phyloP scores from a whole-genome alignment of 352 stramenopile genomes.

The Phytophthora meadii region DNA sequence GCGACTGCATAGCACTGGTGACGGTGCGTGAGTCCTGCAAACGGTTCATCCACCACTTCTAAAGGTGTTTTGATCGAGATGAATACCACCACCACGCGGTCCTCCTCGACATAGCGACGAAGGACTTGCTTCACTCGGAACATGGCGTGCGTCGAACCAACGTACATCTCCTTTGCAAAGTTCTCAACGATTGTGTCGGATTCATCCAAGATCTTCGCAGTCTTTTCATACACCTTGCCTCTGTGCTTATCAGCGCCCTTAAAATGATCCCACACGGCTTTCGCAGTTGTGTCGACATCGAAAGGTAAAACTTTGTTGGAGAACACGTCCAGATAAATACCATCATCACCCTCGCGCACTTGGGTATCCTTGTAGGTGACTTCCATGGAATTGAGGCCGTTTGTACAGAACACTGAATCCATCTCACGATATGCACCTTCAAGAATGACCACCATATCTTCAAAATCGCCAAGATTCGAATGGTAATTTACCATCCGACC shows the following conservation, averaged over 20 bases:
- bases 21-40: conserved; percentile 38
- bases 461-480: conserved; percentile 32
- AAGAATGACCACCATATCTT: conserved; percentile 37
- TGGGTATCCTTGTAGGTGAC: conserved; percentile 39
- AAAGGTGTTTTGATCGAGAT: conserved; percentile 42
- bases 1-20: conserved; percentile 44
- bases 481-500: conserved; percentile 37
- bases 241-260: conserved; percentile 42
- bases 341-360: conserved; percentile 36
- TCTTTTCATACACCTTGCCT: conserved; percentile 43
- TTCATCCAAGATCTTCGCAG: conserved; percentile 36
- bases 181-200: conserved; percentile 51
- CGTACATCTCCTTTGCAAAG: conserved; percentile 48
- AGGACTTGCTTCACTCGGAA: conserved; percentile 48
- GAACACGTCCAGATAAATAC: conserved; percentile 49
- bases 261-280: conserved; percentile 48
- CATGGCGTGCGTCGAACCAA: conserved; percentile 41
- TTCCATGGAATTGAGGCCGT: conserved; percentile 43
- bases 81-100: conserved; percentile 44
- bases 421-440: conserved; percentile 45
- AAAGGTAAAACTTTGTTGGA: conserved; percentile 55
- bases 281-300: conserved; percentile 35
- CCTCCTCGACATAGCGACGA: conserved; percentile 41
- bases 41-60: conserved; percentile 37
- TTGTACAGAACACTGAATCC: conserved; percentile 43